Evolutionary conservation across 768 basidiomycete genomes (phyloP), one percentile per base, ranked within the genome.

Genomic region (Cystofilobasidium capitatum): DNA sequence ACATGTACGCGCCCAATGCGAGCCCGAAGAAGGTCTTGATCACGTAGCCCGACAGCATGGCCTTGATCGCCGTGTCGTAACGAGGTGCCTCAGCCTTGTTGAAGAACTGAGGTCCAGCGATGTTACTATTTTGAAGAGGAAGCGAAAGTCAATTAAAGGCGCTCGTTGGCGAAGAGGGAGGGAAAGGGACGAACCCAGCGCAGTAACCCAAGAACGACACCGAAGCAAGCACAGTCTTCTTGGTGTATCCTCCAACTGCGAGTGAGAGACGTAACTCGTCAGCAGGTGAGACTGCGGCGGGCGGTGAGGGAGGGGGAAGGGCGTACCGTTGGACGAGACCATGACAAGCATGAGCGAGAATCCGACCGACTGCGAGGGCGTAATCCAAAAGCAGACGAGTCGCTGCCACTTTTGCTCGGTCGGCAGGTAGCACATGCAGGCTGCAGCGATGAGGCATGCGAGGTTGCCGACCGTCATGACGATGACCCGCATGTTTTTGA

Each of bases 381-480:
- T 76, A 69, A 77, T 76, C 76, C 76, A 77, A 58, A 75, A 75
- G 29, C 75, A 75, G 49, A 78, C 73, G 7, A 78, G 70, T 14
- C 77, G 71, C 55, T 69, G 73, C 76, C 76, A 76, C 58, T 72
- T 73, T 35, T 73, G 69, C 16, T 71, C 71, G 13, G 70, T 51
- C 1, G 77, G 77, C 20, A 74, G 70, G 64, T 76, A 78, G 6
- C 75, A 73, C 61, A 78, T 62, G 40, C 70, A 72, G 20, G 73
- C 74, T 16, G 75, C 74, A 3, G 75, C 74, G 42, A 75, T 74
- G 65, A 79, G 75, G 70, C 78, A 79, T 17, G 74, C 73, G 39
- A 75, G 72, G 69, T 74, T 74, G n/a, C 74, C 72, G 36, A 70
- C 47, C 31, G 64, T 63, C 70, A 71, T 71, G 66, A 72, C 69